phyloP scores from a whole-genome alignment of 208 protist species.

The Trypanosoma cruzi region DNA sequence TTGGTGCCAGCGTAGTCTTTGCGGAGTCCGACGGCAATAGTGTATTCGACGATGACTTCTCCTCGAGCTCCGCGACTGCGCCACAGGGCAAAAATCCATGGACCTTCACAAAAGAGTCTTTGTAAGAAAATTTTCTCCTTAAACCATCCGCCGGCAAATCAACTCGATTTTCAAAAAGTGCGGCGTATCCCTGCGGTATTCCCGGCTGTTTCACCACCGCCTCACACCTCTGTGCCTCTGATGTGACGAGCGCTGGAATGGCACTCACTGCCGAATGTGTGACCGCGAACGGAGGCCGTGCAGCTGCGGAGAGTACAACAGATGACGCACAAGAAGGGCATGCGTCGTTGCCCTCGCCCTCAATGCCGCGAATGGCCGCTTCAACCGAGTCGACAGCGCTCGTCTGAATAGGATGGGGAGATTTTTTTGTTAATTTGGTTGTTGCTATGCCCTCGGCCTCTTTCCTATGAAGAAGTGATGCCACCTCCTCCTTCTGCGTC shows the following conservation, averaged over 20 bases:
- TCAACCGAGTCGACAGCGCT: constrained; percentile 65
- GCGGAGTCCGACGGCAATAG: neutral
- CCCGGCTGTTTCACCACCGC: constrained; percentile 5
- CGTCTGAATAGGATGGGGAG: neutral
- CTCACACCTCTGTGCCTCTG: constrained; percentile 1
- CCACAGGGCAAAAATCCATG: constrained; percentile 20
- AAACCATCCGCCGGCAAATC: neutral
- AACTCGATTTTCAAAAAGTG: constrained; percentile 29
- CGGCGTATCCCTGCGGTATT: constrained; percentile 31
- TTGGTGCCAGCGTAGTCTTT: neutral
- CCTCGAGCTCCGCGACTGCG: neutral
- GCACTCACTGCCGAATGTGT: neutral
- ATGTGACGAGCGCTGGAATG: neutral
- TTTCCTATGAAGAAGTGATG: constrained; percentile 37
- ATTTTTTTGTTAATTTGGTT: neutral
- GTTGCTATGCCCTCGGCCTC: neutral
- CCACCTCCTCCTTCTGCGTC: constrained; percentile 61
- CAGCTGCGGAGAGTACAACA: neutral
- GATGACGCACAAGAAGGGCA: constrained; percentile 1
- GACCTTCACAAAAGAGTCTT: neutral
- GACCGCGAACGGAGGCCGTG: neutral
- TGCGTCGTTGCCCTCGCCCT: constrained; percentile 33
- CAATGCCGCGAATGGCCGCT: constrained; percentile 78
- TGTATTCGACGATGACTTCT: neutral
- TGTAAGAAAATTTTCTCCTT: neutral